A percentile compares a stretch with the other conserved stretches of the same genome.
Conservation (phyloP, 164 flowering plant species). For the Malania oleifera region DNA sequence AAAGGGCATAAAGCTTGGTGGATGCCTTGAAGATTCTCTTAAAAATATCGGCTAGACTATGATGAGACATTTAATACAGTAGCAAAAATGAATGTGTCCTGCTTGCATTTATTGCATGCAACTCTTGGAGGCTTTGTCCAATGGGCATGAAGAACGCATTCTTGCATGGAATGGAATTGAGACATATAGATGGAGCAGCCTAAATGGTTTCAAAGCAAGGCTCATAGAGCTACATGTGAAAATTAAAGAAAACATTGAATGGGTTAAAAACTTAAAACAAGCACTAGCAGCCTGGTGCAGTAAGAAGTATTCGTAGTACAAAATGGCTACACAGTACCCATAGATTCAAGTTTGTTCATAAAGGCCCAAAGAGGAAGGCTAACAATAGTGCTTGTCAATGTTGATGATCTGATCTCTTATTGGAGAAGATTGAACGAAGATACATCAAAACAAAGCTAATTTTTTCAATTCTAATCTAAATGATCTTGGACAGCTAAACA, state of each 20-base stretch:
- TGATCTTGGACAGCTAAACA: too few relatives aligned
- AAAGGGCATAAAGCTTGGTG: constrained; percentile 22
- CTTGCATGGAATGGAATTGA: not conserved
- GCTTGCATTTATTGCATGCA: constrained; percentile 14
- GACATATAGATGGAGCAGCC: constrained; percentile 12
- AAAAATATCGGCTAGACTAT: constrained; percentile 30
- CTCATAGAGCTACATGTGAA: constrained; percentile 12
- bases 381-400: constrained; percentile 7
- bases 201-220: constrained; percentile 8
- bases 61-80: constrained; percentile 28
- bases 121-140: not conserved
- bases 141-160: not conserved
- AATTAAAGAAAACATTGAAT: constrained; percentile 20
- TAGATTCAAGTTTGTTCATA: constrained; percentile 13
- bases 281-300: constrained; percentile 17
- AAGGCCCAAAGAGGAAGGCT: not conserved
- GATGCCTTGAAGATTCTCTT: constrained; percentile 25
- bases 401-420: constrained; percentile 17
- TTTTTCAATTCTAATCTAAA: too few relatives aligned
- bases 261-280: too few relatives aligned
- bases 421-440: constrained; percentile 13
- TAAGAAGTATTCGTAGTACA: constrained; percentile 3
- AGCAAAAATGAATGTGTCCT: constrained; percentile 18
- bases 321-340: not conserved
- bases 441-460: too few relatives aligned